Conservation (phyloP, 2,329 filamentous ascomycete species). For the Hypoxylon sp. region DNA sequence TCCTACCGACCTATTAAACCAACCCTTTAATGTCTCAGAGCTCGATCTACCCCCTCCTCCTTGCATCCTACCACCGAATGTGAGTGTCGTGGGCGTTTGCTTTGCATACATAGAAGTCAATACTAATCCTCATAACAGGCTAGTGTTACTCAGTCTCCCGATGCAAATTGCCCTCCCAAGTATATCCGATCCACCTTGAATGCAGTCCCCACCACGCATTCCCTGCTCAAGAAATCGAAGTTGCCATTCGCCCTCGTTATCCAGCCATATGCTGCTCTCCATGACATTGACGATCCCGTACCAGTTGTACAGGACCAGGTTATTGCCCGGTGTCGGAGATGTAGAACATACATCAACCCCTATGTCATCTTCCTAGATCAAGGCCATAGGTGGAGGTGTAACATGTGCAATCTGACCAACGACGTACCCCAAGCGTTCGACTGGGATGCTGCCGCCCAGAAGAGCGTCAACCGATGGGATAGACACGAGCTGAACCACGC, state of each 20-base stretch:
- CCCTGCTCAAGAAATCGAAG: conserved; percentile 95
- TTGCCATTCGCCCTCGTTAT: conserved; percentile 96
- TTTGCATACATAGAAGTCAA: not conserved
- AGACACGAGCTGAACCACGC: conserved; percentile 93
- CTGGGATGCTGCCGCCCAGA: conserved; percentile 94
- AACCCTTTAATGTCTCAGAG: conserved; percentile 95
- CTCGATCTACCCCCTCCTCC: conserved; percentile 91
- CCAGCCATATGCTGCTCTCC: conserved; percentile 92
- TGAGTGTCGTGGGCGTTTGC: conserved; percentile 65
- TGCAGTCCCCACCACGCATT: conserved; percentile 91
- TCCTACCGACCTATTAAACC: conserved; percentile 89
- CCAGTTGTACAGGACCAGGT: conserved; percentile 97
- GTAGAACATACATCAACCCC: conserved; percentile 97
- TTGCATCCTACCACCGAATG: conserved; percentile 91
- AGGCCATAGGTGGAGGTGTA: conserved; percentile 97
- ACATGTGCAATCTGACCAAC: conserved; percentile 99
- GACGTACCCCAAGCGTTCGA: conserved; percentile 99
- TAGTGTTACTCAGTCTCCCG: conserved; percentile 90
- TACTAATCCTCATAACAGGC: conserved; percentile 70
- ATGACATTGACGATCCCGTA: conserved; percentile 91
- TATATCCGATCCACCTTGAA: conserved; percentile 97
- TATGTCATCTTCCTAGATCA: conserved; percentile 97
- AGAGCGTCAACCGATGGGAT: conserved; percentile 92
- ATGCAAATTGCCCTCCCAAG: conserved; percentile 92
- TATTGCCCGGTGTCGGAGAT: conserved; percentile 95